Conservation (phyloP, 257 asterid species). For the Nicotiana paniculata region DNA sequence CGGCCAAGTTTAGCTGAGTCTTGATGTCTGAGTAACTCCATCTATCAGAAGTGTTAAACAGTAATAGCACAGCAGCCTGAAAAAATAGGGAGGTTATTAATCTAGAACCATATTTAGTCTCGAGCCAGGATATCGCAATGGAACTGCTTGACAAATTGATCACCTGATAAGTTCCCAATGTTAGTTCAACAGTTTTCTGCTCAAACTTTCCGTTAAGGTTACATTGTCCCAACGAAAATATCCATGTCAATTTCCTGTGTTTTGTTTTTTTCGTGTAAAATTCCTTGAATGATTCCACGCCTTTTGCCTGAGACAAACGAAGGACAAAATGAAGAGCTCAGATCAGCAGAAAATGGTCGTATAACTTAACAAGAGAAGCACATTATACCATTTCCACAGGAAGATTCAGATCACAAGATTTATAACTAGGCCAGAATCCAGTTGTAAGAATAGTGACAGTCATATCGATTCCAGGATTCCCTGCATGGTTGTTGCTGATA, state of each 20-base stretch:
- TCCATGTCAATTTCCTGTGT: conserved; percentile 48
- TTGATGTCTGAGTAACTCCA: conserved; percentile 45
- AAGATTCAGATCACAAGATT: conserved; percentile 46
- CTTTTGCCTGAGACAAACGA: conserved; percentile 37
- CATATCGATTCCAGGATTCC: conserved; percentile 39
- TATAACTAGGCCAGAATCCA: conserved; percentile 60
- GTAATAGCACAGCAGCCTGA: conserved; percentile 47
- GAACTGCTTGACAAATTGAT: neutral
- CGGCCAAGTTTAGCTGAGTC: conserved; percentile 34
- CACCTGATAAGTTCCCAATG: conserved; percentile 49
- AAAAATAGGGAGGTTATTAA: neutral
- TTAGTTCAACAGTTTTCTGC: conserved; percentile 35
- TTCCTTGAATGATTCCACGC: conserved; percentile 47
- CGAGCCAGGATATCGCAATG: neutral
- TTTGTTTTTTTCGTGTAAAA: conserved; percentile 31
- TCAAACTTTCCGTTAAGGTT: conserved; percentile 39
- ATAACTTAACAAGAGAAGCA: neutral
- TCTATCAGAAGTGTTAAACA: conserved; percentile 39
- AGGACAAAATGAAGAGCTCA: neutral
- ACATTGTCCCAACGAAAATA: conserved; percentile 49
- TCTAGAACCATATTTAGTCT: neutral
- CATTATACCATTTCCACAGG: conserved; percentile 47
- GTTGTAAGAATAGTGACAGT: conserved; percentile 44
- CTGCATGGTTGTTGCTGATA: conserved; percentile 17
- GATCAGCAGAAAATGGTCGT: neutral